A percentile compares a stretch with the other conserved stretches of the same genome.
Conservation (phyloP, 768 basidiomycete genomes). For the Postia placenta region DNA sequence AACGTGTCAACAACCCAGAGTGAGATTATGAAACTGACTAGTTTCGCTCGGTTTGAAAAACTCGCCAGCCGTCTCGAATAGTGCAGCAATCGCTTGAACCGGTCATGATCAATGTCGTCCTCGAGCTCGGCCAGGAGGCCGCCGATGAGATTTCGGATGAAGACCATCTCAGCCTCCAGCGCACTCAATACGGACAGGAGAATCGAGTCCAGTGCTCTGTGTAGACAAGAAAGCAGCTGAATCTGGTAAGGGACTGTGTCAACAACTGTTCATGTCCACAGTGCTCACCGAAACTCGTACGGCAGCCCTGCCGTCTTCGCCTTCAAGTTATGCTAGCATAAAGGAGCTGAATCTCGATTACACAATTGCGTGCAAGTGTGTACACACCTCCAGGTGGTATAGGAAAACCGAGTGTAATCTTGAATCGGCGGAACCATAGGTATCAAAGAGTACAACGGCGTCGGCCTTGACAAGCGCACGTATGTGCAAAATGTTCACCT, state of each 20-base stretch:
- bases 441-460: conserved; percentile 87
- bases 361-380: conserved; percentile 10
- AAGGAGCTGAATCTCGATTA: neutral
- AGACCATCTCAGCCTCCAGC: conserved; percentile 93
- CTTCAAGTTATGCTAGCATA: conserved; percentile 73
- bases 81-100: conserved; percentile 86
- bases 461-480: conserved; percentile 93
- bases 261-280: conserved; percentile 6
- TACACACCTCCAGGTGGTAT: conserved; percentile 73
- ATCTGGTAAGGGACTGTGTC: conserved; percentile 15
- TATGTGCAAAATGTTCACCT: conserved; percentile 94
- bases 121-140: conserved; percentile 90
- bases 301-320: conserved; percentile 61
- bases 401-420: conserved; percentile 81
- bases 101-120: conserved; percentile 92
- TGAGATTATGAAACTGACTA: conserved; percentile 37
- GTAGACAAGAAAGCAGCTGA: conserved; percentile 9
- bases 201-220: conserved; percentile 90
- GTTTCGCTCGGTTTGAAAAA: conserved; percentile 86
- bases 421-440: conserved; percentile 83
- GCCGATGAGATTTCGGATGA: conserved; percentile 85
- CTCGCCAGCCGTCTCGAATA: conserved; percentile 84
- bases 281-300: conserved; percentile 78
- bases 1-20: neutral
- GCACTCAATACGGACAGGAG: conserved; percentile 88